Evolutionary conservation across 768 basidiomycete genomes (phyloP), one percentile per base, ranked within the genome.

Genomic region (Mycena galericulata): DNA sequence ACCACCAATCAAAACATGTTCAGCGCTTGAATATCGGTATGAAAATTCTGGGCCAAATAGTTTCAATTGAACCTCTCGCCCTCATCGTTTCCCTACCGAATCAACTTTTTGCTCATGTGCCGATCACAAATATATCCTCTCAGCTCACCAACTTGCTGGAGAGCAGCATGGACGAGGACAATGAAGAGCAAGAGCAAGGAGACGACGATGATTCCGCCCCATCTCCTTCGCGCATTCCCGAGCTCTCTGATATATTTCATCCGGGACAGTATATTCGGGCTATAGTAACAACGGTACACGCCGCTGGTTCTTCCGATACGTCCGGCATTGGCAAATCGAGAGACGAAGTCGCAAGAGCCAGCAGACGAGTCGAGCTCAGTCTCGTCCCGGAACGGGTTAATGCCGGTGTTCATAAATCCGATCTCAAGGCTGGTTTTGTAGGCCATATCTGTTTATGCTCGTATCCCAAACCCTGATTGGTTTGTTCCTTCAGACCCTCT

Each of bases 41-140:
- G 87, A 95, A 91, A 76, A 86, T 98, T 24, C 83, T 99, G 38
- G 92, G 90, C n/a, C 93, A 96, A 81, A 87, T 99, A 57, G 86
- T 94, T 72, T 87, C 92, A 29, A 87, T 99, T 58, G 89, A 95
- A 68, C 94, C 97, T 14, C 89, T 99, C 38, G 92, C 95, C 49
- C 86, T 99, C 66, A 87, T 99, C 65, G 84, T 99, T 30, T 98
- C 97, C 20, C 85, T 99, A n/a, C 97, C 98, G 20, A 94, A 97
- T 74, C 97, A 98, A 80, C 89, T 99, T 41, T 88, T 94, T 72
- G 98, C 89, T 11, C 96, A 99, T 79, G 86, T 99, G 36, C 97
- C 97, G 26, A 95, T 99, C 70, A 99, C 97, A 43, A 91, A 96
- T 78, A 87, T 99, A 65, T 94, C 96, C 17, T 80, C 87, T 34